Evolutionary conservation across 2,329 filamentous ascomycete genomes (phyloP), one percentile per base, ranked within the genome.

Genomic region (Hypoxylon sp.): DNA sequence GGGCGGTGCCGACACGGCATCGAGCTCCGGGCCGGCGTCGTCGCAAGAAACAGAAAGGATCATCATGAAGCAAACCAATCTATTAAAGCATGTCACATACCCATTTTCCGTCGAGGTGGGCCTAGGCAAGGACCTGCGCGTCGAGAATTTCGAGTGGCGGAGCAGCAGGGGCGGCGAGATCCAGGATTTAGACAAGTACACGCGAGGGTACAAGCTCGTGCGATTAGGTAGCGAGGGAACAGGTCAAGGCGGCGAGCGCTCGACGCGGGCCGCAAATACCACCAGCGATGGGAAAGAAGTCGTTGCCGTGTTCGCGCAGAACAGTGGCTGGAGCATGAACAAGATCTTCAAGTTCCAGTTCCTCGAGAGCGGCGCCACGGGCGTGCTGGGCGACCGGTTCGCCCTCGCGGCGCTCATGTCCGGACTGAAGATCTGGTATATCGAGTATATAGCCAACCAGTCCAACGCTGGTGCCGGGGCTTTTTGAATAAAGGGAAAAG

Each of bases 111-210:
- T 70, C 34, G 67, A 71, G 14, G 70, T 74, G 3, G 69, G 70
- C 6, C 50, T 41, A 36, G 63, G 66, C 13, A 65, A 70, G 48
- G 62, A 68, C 17, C 14, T 58, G 28, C 62, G 60, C 25, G 50
- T 25, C 3, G 75, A 76, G 67, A 25, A 65, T 25, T 77, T 77
- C 61, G 69, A 76, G 63, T 76, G 74, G 75, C 70, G 74, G 19
- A 46, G 50, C 17, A 75, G 68, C 25, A 41, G 64, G 11, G 73
- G 72, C 57, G 61, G 43, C 9, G 74, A 73, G 55, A 55, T 75
- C 10, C 59, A 52, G 49, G 59, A 48, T 41, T 59, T 75, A 11
- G 64, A 67, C 32, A 52, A 53, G 28, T 34, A 46, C n/a, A 21
- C 41, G 41, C 14, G 57, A 10, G 74, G 75, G 10, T 76, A 69